These are phyloP conservation scores for Candida endomychidarum DNA, from an alignment of 805 yeast species.

Conservation along the genomic window DNA sequence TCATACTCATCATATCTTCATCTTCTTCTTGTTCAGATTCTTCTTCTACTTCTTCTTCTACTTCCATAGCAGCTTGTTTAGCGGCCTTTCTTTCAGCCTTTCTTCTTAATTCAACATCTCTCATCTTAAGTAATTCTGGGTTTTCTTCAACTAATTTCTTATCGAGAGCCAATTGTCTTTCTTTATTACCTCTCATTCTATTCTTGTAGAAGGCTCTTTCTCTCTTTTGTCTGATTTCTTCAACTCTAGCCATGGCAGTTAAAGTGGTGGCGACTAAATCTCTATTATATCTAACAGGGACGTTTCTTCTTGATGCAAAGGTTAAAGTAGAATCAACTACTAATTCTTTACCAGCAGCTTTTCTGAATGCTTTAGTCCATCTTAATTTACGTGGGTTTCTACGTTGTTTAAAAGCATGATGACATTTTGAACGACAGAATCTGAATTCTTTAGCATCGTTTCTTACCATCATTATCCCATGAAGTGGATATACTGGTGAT, in stretches of 20 bases:
- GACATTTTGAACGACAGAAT: conserved; percentile 97
- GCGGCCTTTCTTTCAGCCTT: conserved; percentile 70
- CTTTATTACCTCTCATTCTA: conserved; percentile 98
- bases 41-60: conserved; percentile 41
- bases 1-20: conserved; percentile 39
- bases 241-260: conserved; percentile 93
- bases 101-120: conserved; percentile 88
- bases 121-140: conserved; percentile 86
- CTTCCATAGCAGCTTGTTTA: conserved; percentile 48
- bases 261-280: conserved; percentile 92
- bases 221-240: conserved; percentile 92
- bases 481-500: conserved; percentile 80
- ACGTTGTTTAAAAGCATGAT: conserved; percentile 94
- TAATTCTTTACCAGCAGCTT: conserved; percentile 98
- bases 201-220: conserved; percentile 98
- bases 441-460: conserved; percentile 97
- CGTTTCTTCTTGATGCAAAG: conserved; percentile 95
- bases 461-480: conserved; percentile 96
- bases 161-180: conserved; percentile 79
- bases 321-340: conserved; percentile 96
- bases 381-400: conserved; percentile 96
- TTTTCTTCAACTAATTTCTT: conserved; percentile 83
- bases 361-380: conserved; percentile 99
- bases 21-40: conserved; percentile 39
- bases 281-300: conserved; percentile 96